A percentile compares a stretch with the other conserved stretches of the same genome.
Evolutionary conservation across 352 stramenopile genomes (phyloP).

Genomic region (Globisporangium mamillatum): DNA sequence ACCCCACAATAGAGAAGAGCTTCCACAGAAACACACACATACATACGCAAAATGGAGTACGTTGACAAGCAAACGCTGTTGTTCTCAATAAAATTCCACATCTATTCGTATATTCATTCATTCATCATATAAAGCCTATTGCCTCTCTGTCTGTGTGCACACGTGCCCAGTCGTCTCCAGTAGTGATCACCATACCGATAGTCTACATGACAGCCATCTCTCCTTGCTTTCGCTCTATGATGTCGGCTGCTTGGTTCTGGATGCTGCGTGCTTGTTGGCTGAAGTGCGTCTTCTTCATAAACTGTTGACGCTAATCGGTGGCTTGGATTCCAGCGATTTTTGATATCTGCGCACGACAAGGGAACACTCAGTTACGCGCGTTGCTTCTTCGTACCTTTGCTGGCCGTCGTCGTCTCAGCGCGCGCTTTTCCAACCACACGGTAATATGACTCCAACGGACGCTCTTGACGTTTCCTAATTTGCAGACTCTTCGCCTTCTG

Average conservation of each 20-base stretch:
- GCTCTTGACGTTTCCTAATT: constrained; percentile 38
- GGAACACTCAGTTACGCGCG: constrained; percentile 6
- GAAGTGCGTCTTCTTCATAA: background rate
- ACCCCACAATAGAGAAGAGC: background rate
- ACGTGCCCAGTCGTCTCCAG: background rate
- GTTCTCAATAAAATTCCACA: constrained; percentile 11
- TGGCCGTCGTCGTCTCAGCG: constrained; percentile 17
- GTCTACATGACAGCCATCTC: background rate
- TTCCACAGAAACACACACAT: background rate
- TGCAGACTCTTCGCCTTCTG: constrained; percentile 48
- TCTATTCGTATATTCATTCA: constrained; percentile 12
- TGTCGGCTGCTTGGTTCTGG: background rate
- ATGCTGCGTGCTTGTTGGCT: background rate
- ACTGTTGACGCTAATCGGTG: constrained; percentile 1
- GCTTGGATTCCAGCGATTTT: background rate
- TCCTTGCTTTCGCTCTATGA: background rate
- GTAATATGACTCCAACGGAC: constrained; percentile 78
- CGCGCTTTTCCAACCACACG: constrained; percentile 58
- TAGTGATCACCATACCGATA: background rate
- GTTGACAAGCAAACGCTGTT: constrained; percentile 5
- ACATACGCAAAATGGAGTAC: background rate
- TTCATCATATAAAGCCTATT: constrained; percentile 9
- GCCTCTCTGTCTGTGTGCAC: background rate
- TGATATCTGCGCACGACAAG: background rate
- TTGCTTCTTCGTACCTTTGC: constrained; percentile 17